Percentiles rank a stretch among this genome's conserved stretches.
Evolutionary conservation across 2,329 filamentous ascomycete species (phyloP).

Genomic region (Aspergillus sp.): DNA sequence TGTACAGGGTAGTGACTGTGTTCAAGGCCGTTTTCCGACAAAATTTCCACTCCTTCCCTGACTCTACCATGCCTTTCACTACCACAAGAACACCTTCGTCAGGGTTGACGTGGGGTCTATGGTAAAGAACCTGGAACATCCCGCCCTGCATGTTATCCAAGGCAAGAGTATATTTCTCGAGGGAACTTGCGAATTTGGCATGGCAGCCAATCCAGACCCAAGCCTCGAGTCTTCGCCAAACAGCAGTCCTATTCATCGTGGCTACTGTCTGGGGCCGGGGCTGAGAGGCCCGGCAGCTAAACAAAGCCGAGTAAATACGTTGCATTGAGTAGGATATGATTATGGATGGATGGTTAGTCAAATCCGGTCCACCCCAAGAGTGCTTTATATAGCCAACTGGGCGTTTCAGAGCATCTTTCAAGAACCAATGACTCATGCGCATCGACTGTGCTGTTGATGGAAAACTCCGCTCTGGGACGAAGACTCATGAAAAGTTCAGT

Average conservation of each 20-base stretch:
- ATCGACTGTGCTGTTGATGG: no score
- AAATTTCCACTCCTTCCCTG: not conserved
- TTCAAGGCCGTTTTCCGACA: not conserved
- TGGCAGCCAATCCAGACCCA: not conserved
- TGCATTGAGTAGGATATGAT: no score
- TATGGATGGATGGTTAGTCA: no score
- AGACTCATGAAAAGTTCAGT: no score
- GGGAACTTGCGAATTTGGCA: not conserved
- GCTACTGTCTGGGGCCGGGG: no score
- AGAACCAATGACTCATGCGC: no score
- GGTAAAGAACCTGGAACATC: not conserved
- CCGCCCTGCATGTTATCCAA: not conserved
- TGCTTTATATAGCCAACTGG: no score
- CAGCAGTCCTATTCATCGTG: not conserved
- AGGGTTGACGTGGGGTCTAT: not conserved
- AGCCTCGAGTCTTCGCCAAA: not conserved
- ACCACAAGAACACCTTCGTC: not conserved
- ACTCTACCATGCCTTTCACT: not conserved
- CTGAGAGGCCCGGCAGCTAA: no score
- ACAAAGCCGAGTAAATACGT: no score
- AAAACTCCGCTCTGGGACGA: no score
- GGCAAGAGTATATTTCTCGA: not conserved
- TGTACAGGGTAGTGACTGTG: not conserved
- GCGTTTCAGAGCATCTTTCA: no score
- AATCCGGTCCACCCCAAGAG: no score